Conservation (phyloP, 108 stramenopile genomes). For the Seminavis robusta region DNA sequence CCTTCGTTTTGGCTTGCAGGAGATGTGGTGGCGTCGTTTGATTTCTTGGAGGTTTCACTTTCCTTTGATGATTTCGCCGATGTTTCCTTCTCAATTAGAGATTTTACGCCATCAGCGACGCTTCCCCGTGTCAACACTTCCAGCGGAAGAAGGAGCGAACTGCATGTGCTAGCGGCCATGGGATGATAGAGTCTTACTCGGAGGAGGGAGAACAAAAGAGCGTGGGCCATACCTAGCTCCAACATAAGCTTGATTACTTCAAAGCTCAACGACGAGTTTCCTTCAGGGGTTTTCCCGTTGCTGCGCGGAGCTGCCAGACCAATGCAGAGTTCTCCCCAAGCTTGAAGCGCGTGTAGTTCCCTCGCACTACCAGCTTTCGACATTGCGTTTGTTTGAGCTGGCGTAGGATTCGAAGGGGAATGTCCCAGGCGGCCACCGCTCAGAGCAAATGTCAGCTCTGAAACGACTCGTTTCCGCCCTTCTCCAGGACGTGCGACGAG, state of each 20-base stretch:
- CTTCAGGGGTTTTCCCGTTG: constrained; percentile 46
- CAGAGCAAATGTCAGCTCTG: constrained; percentile 80
- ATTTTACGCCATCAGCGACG: constrained; percentile 52
- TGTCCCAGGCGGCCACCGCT: constrained; percentile 52
- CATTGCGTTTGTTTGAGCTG: background rate
- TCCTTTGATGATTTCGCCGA: constrained; percentile 13
- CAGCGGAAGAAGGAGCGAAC: constrained; percentile 73
- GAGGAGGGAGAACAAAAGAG: constrained; percentile 71
- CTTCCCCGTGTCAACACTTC: constrained; percentile 79
- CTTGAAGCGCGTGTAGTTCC: constrained; percentile 63
- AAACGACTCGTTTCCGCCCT: constrained; percentile 82
- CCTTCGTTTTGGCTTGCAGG: constrained; percentile 3
- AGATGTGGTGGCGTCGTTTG: background rate
- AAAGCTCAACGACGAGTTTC: constrained; percentile 63
- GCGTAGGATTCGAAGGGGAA: background rate
- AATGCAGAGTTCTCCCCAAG: constrained; percentile 83
- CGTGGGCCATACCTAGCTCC: constrained; percentile 74
- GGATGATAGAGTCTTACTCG: constrained; percentile 76
- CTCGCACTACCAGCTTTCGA: constrained; percentile 1
- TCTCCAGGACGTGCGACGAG: constrained; percentile 91
- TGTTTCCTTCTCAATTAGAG: constrained; percentile 55
- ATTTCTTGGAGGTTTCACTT: constrained; percentile 3
- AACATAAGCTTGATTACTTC: constrained; percentile 85
- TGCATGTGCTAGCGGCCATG: constrained; percentile 56
- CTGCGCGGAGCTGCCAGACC: constrained; percentile 83